Base-by-base conservation (phyloP, 164 flowering plant genomes). In the Nymphaea colorata region DNA sequence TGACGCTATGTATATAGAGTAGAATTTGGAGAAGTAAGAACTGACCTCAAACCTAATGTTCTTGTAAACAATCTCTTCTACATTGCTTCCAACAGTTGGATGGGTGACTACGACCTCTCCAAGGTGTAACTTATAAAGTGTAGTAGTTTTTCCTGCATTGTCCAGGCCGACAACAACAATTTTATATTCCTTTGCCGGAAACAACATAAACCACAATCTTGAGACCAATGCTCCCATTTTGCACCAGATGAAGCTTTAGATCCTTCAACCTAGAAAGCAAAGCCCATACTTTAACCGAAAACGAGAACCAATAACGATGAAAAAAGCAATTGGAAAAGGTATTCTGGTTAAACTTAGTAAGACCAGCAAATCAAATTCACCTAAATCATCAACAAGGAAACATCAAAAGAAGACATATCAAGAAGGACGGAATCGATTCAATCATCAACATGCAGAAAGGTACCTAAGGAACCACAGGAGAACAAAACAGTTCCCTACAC, bases 51-150 rank as follows among this genome's bases (percentile, higher is more conserved):
- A 94, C 42, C 98, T 87, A 43, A 94, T 94, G 72, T 94, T 94
- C 80, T 94, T 94, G 70, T 94, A 94, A 18, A 91, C 95, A 67
- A 94, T 83, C 77, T 94, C 98, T 75, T 94, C 98, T 0, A 94
- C 98, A 68, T 94, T 94, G 85, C 98, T 94, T 12, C 98, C 98
- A 44, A 94, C 98, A 1, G 98, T 94, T 10, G 98, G 97, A 75
- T 94, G 90, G 0, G 98, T 94, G 47, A 91, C 86, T 42, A 94
- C 96, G 59, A 94, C 98, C 75, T 94, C 98, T n/a, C 98, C 97
- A 53, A 94, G 79, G 74, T 94, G 97, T 62, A 94, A 80, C 73
- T 94, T 94, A 77, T 94, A 94, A 64, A 94, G 93, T 62, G 98
- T 94, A 1, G 98, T 94, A 6, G 98, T 94, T 79, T 94, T 94